Evolutionary conservation across 108 stramenopile species (phyloP).

Genomic region (Cyclotella choctawhatcheeana): DNA sequence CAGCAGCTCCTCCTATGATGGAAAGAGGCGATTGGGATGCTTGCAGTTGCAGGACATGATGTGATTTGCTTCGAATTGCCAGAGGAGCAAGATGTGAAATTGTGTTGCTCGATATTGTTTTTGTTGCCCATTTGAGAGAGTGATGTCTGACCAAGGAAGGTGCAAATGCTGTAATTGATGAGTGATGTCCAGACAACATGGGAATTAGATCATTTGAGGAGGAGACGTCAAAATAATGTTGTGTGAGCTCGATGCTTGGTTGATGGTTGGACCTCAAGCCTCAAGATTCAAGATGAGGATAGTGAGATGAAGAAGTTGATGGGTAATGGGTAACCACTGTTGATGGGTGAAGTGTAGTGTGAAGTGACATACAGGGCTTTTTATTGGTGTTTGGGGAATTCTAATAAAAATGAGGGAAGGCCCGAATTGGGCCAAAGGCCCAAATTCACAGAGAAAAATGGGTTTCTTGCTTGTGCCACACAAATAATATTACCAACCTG

Average conservation of each 20-base stretch:
- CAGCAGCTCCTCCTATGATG: slow-evolving; percentile 39
- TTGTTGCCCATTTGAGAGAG: neutral
- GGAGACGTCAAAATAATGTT: neutral
- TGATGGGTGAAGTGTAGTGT: too few species aligned
- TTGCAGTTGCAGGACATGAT: neutral
- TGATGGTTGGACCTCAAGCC: neutral
- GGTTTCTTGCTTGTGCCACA: too few species aligned
- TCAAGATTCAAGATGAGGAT: too few species aligned
- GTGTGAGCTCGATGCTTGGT: neutral
- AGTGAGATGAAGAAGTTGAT: too few species aligned
- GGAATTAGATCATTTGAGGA: slow-evolving; percentile 6
- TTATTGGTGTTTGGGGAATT: too few species aligned
- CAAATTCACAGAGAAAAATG: too few species aligned
- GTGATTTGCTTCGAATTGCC: neutral
- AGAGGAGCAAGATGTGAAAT: neutral
- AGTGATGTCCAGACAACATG: neutral
- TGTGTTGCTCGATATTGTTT: neutral
- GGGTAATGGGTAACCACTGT: too few species aligned
- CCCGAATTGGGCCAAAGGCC: too few species aligned
- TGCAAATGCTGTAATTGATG: neutral
- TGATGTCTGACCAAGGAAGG: neutral
- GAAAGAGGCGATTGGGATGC: slow-evolving; percentile 4
- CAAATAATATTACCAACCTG: too few species aligned
- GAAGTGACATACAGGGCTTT: too few species aligned
- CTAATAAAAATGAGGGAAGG: too few species aligned